These are phyloP conservation scores for Penicillium sp. DNA, from an alignment of 2,329 filamentous ascomycete species.

Conservation along the genomic window DNA sequence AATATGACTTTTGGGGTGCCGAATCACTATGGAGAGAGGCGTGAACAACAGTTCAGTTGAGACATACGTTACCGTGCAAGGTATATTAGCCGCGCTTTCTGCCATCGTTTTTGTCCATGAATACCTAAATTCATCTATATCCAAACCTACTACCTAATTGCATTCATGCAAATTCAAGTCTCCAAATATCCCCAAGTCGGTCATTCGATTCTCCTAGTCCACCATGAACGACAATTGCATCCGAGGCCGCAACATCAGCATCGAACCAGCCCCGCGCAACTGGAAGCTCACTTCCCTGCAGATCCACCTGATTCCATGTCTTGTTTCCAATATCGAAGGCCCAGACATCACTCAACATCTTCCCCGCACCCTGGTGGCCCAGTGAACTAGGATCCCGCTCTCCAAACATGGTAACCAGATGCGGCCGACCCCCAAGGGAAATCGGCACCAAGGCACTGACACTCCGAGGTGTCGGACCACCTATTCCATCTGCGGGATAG, in stretches of 20 bases:
- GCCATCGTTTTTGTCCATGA: not conserved
- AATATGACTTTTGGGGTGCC: not conserved
- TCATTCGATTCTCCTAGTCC: conserved; percentile 55
- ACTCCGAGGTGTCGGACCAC: conserved; percentile 51
- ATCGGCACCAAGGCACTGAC: conserved; percentile 50
- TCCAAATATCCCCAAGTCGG: conserved; percentile 53
- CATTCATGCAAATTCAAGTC: conserved; percentile 32
- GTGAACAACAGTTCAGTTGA: not conserved
- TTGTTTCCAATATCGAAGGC: conserved; percentile 39
- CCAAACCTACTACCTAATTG: not conserved
- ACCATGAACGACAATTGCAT: conserved; percentile 49
- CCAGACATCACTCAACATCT: conserved; percentile 57
- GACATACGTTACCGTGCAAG: not conserved
- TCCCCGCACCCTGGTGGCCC: conserved; percentile 56
- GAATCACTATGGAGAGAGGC: not conserved
- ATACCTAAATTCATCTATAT: not conserved
- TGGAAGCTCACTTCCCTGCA: conserved; percentile 31
- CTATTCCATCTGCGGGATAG: conserved; percentile 42
- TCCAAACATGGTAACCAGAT: conserved; percentile 54
- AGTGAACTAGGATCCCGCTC: conserved; percentile 54
- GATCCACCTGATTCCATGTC: conserved; percentile 36
- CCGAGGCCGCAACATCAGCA: conserved; percentile 44
- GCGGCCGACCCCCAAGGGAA: conserved; percentile 32
- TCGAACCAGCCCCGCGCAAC: conserved; percentile 55
- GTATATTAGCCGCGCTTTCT: not conserved